These are phyloP conservation scores for Entomortierella chlamydospora DNA, from an alignment of 192 early-diverging fungal genomes.

Conservation along the genomic window DNA sequence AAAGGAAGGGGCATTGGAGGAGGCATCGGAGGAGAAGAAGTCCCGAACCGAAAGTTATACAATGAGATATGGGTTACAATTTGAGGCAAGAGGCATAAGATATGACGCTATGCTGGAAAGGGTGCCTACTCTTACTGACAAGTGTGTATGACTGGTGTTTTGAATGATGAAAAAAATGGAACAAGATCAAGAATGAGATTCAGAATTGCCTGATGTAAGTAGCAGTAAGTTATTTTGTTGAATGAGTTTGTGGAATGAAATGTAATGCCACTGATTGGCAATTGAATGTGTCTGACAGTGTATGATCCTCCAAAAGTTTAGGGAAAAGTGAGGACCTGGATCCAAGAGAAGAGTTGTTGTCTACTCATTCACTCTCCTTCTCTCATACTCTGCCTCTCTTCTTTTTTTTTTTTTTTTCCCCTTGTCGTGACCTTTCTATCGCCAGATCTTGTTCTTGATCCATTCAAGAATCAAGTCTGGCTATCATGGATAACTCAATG, in stretches of 20 bases:
- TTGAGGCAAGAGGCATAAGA: no score
- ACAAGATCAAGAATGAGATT: no score
- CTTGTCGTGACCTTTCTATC: background rate
- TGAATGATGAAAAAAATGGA: no score
- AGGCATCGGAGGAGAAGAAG: background rate
- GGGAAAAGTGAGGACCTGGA: background rate
- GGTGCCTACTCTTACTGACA: no score
- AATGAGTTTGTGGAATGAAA: no score
- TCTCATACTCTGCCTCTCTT: background rate
- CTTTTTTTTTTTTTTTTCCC: background rate
- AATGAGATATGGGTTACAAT: background rate
- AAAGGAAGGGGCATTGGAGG: background rate
- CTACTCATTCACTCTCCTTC: background rate
- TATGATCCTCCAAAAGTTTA: background rate
- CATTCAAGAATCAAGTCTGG: conserved; percentile 3
- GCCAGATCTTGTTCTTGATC: background rate
- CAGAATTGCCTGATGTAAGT: no score
- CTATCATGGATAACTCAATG: background rate
- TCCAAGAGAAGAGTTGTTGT: background rate
- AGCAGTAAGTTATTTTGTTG: no score
- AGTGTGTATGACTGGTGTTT: no score
- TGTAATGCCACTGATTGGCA: no score
- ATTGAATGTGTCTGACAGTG: no score
- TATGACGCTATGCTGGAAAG: no score
- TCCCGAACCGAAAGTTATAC: background rate